These are phyloP conservation scores for Aspergillus neoniger DNA, from an alignment of 2,329 filamentous ascomycete genomes.

Conservation along the genomic window DNA sequence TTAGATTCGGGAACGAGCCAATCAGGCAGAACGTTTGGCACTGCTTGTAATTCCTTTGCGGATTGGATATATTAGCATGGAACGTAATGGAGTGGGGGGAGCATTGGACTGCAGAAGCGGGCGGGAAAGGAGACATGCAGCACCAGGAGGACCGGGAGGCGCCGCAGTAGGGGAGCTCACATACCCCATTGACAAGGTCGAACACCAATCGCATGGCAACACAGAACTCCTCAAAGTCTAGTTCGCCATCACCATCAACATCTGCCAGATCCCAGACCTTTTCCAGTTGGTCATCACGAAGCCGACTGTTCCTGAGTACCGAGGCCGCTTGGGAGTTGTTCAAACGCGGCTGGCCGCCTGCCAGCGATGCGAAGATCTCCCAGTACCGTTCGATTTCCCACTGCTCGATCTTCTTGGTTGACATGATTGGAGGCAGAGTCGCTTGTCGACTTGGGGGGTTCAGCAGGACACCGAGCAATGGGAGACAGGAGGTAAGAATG, in stretches of 20 bases:
- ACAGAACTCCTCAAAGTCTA: constrained; percentile 99
- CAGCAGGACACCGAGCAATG: constrained; percentile 16
- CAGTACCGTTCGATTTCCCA: constrained; percentile 77
- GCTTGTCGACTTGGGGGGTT: background rate
- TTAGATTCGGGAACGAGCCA: constrained; percentile 98
- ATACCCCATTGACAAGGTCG: constrained; percentile 90
- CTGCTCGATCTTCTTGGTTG: constrained; percentile 62
- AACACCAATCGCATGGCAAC: constrained; percentile 98
- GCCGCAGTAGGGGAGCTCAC: constrained; percentile 32
- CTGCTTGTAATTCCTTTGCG: constrained; percentile 77
- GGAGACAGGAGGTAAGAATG: background rate
- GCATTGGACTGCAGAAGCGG: background rate
- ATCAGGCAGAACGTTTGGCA: constrained; percentile 83
- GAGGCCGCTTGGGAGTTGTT: constrained; percentile 70
- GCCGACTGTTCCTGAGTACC: constrained; percentile 71
- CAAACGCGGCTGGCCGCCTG: constrained; percentile 64
- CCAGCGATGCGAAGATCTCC: constrained; percentile 74
- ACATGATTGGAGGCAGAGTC: constrained; percentile 31
- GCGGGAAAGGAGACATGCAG: constrained; percentile 7
- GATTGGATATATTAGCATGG: constrained; percentile 10
- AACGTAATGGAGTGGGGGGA: background rate
- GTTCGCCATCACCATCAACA: constrained; percentile 93
- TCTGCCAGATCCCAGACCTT: constrained; percentile 96
- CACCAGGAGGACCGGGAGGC: background rate
- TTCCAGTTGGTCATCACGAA: constrained; percentile 84